Evolutionary conservation across 2,329 filamentous ascomycete genomes (phyloP), one percentile per base, ranked within the genome.

Genomic region (Microsporum canis): DNA sequence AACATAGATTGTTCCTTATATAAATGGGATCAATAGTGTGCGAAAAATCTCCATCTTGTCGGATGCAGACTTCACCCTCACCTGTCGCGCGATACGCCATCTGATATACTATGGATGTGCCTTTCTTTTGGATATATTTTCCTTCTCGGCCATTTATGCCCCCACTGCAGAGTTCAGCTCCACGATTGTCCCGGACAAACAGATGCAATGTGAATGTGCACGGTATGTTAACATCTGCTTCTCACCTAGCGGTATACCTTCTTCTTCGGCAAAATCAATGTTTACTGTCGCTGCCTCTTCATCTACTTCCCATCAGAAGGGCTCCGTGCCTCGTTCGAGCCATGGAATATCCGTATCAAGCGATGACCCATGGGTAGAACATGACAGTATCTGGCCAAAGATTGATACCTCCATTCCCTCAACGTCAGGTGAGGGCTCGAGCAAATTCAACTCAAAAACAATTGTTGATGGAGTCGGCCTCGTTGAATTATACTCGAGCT

Each of bases 91-190:
- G 5, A 82, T 97, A 61, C 86, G 89, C 64, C 92, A 97, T 72
- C 81, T 99, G 7, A 81, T 97, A 31, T 95, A 95, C 78, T 96
- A 97, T 74, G 89, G 92, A 70, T 92, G 90, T 68, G 83, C 96
- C 39, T 80, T 96, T 31, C 82, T 97, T 59, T 83, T 97, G 8
- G 94, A 99, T 75, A 88, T 96, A 68, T 97, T 97, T 78, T 91
- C 94, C 72, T 99, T 97, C 72, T 82, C 86, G 36, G 89, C 89
- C 47, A 92, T 95, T 68, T 99, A 99, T 71, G 91, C 91, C 0
- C 86, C 87, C 0, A 89, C 89, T 0, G 81, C 85, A 0, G 86
- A 88, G 41, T 87, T 99, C 62, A 84, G 87, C 64, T 83, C 86
- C 64, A 74, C 72, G 36, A 95, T 99, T 68, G 80, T 94, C 36